Percentiles rank a stretch among this genome's conserved stretches.
Conservation (phyloP, 140 eudicot genomes). For the Anethum foeniculum region DNA sequence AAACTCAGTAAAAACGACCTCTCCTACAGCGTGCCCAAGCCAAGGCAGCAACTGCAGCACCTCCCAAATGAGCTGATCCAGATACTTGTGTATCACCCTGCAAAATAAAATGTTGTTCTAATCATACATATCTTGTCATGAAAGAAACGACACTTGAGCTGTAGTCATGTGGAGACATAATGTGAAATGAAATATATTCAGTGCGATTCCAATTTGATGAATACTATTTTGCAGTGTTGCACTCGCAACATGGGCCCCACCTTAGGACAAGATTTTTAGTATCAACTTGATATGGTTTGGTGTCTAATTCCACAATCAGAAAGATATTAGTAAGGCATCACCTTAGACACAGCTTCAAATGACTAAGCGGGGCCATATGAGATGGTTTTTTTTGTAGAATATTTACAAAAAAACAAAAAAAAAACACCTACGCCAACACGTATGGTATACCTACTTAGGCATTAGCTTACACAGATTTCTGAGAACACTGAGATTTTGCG, state of each 20-base stretch:
- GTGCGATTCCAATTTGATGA: background rate
- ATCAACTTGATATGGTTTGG: background rate
- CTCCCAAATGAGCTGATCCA: constrained; percentile 90
- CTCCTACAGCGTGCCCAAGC: constrained; percentile 52
- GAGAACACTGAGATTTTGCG: background rate
- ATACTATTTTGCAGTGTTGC: background rate
- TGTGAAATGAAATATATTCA: background rate
- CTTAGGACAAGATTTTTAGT: too few species aligned
- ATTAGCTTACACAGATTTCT: background rate
- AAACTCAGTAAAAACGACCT: constrained; percentile 37
- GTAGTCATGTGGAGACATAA: background rate
- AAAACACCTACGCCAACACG: background rate
- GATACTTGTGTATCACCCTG: constrained; percentile 74
- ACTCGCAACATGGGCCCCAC: too few species aligned
- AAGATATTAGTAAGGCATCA: background rate
- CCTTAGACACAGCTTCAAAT: background rate
- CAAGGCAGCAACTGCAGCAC: constrained; percentile 75
- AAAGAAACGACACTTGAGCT: background rate
- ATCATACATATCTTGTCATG: background rate
- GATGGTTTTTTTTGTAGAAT: background rate
- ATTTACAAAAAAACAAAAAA: too few species aligned
- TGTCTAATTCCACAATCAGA: background rate
- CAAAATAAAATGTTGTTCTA: background rate
- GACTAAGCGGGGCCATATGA: background rate
- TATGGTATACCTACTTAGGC: background rate